Conservation (phyloP, 345 rosid species). For the Excoecaria cochinchinensis region DNA sequence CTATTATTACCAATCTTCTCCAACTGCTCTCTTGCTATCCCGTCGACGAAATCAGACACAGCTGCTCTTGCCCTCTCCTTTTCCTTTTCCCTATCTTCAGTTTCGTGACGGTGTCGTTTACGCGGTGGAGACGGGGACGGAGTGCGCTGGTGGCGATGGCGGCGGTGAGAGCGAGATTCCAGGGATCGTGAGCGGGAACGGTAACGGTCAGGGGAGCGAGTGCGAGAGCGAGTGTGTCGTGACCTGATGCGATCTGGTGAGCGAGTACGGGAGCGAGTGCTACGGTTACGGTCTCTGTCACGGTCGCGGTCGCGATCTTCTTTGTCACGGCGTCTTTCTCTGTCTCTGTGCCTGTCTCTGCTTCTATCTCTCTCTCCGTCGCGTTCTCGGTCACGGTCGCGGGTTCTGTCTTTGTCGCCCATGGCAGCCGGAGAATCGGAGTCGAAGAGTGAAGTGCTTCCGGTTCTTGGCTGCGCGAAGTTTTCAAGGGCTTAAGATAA, state of each 20-base stretch:
- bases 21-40: slow-evolving; percentile 52
- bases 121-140: slow-evolving; percentile 59
- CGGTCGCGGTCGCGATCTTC: slow-evolving; percentile 47
- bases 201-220: slow-evolving; percentile 52
- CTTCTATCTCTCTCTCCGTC: slow-evolving; percentile 38
- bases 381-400: slow-evolving; percentile 36
- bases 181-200: slow-evolving; percentile 56
- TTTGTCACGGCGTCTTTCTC: slow-evolving; percentile 34
- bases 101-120: slow-evolving; percentile 53
- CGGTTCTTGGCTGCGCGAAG: not conserved
- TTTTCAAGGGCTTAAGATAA: not conserved
- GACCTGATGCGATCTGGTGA: slow-evolving; percentile 51
- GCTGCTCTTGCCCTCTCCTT: slow-evolving; percentile 43
- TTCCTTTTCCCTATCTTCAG: slow-evolving; percentile 26
- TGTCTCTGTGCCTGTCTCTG: slow-evolving; percentile 39
- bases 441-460: not conserved
- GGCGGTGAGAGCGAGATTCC: slow-evolving; percentile 53
- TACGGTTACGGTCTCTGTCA: slow-evolving; percentile 53
- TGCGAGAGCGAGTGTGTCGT: slow-evolving; percentile 51
- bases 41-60: slow-evolving; percentile 60
- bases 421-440: not conserved
- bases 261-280: slow-evolving; percentile 61
- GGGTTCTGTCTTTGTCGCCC: slow-evolving; percentile 5
- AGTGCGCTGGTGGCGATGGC: slow-evolving; percentile 51
- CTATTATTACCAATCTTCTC: slow-evolving; percentile 34